Conservation (phyloP, 1,284 basidiomycete genomes). For the Papiliotrema fonsecae region DNA sequence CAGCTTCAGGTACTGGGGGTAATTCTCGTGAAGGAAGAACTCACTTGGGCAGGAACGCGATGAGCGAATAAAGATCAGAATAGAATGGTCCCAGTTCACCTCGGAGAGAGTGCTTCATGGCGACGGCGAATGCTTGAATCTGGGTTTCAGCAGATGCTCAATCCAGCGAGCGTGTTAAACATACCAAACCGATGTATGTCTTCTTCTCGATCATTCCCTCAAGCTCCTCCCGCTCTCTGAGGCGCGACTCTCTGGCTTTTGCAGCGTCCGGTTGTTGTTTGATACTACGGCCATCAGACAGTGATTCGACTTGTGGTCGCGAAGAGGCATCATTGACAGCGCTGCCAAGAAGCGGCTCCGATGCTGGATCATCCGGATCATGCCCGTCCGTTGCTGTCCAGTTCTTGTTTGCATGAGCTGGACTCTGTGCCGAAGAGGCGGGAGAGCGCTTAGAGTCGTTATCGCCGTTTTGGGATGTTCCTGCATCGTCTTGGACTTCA, state of each 20-base stretch:
- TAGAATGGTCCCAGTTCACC: slow-evolving; percentile 36
- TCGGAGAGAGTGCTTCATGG: slow-evolving; percentile 32
- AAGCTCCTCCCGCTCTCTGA: slow-evolving; percentile 9
- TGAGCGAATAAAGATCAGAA: slow-evolving; percentile 31
- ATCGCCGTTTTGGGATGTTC: no score
- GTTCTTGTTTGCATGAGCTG: slow-evolving; percentile 4
- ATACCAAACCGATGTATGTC: slow-evolving; percentile 32
- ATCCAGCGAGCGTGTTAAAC: slow-evolving; percentile 2
- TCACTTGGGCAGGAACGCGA: slow-evolving; percentile 33
- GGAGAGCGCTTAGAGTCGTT: not conserved
- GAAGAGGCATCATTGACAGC: not conserved
- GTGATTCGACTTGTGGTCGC: not conserved
- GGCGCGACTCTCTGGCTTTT: not conserved
- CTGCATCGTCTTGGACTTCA: no score
- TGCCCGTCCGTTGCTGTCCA: not conserved
- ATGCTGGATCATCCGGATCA: not conserved
- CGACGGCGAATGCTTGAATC: slow-evolving; percentile 32
- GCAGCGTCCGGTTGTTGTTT: not conserved
- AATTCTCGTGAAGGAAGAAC: no score
- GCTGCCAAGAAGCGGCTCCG: not conserved
- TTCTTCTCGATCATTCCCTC: slow-evolving; percentile 33
- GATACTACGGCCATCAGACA: not conserved
- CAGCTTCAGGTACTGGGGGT: no score
- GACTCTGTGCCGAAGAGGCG: not conserved
- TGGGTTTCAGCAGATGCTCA: slow-evolving; percentile 2